These are phyloP conservation scores for Cymbopogon flexuosus DNA, from an alignment of 202 grass and related monocot species.

Conservation along the genomic window DNA sequence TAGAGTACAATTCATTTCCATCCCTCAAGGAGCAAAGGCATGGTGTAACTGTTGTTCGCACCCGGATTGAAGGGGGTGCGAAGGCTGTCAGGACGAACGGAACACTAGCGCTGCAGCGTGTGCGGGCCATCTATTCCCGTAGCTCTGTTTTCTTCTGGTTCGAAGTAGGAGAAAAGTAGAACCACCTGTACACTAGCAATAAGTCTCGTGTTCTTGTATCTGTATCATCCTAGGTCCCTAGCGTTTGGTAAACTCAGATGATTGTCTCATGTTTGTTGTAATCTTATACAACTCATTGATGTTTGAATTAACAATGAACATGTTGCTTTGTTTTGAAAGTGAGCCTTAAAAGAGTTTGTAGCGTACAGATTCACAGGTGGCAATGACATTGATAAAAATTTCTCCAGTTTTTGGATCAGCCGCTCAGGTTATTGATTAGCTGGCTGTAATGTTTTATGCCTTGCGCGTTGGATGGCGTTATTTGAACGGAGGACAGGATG, in stretches of 20 bases:
- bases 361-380: not conserved
- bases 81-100: slow-evolving; percentile 75
- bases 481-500: no score
- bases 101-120: slow-evolving; percentile 57
- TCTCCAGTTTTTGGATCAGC: no score
- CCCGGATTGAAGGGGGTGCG: slow-evolving; percentile 80
- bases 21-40: slow-evolving; percentile 46
- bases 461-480: no score
- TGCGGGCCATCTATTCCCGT: slow-evolving; percentile 77
- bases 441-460: no score
- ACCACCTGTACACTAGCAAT: not conserved
- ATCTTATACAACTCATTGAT: not conserved
- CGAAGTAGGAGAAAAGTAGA: slow-evolving; percentile 52
- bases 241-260: not conserved
- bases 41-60: slow-evolving; percentile 72
- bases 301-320: slow-evolving; percentile 7
- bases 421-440: no score
- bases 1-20: slow-evolving; percentile 31
- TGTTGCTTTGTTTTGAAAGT: slow-evolving; percentile 1
- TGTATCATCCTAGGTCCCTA: not conserved
- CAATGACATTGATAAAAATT: not conserved
- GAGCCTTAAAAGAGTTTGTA: not conserved
- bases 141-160: no score
- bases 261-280: slow-evolving; percentile 14
- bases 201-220: not conserved